A percentile compares a stretch with the other conserved stretches of the same genome.
Evolutionary conservation across 176 grass and related monocot genomes (phyloP).

Genomic region (Oryza meridionalis): DNA sequence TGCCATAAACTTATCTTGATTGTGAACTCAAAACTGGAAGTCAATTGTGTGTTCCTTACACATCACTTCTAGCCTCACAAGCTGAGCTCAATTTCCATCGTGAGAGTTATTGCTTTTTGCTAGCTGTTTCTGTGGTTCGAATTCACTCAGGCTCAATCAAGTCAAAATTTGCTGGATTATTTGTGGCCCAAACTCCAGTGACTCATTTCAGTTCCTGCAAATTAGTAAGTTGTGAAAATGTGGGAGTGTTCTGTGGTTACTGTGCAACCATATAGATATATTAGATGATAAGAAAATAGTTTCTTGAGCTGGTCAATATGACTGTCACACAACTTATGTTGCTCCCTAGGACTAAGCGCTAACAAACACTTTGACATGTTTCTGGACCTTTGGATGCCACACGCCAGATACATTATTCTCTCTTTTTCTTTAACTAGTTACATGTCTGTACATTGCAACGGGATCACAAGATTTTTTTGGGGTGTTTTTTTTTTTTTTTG

Average conservation of each 20-base stretch:
- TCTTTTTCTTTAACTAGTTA: not conserved
- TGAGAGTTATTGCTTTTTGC: not conserved
- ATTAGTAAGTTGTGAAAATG: not conserved
- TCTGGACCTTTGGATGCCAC: not conserved
- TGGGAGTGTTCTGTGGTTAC: not conserved
- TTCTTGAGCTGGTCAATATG: constrained; percentile 7
- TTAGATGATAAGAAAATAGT: constrained; percentile 4
- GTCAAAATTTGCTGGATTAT: not conserved
- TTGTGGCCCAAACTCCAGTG: not conserved
- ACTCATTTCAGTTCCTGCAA: not conserved
- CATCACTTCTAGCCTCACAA: not conserved
- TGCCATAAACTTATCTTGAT: not conserved
- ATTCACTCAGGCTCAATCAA: not conserved
- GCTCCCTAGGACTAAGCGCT: not conserved
- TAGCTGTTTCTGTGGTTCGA: not conserved
- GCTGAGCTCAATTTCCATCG: not conserved
- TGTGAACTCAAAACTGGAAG: not conserved
- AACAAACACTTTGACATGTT: not conserved
- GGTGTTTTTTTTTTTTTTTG: too few species aligned
- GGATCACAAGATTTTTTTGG: too few species aligned
- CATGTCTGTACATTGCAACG: too few species aligned
- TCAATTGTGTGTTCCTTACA: not conserved
- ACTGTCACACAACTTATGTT: not conserved
- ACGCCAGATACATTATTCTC: not conserved
- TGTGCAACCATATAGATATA: not conserved